These are phyloP conservation scores for Paecilomyces sp. DNA, from an alignment of 2,329 filamentous ascomycete species.

Conservation along the genomic window DNA sequence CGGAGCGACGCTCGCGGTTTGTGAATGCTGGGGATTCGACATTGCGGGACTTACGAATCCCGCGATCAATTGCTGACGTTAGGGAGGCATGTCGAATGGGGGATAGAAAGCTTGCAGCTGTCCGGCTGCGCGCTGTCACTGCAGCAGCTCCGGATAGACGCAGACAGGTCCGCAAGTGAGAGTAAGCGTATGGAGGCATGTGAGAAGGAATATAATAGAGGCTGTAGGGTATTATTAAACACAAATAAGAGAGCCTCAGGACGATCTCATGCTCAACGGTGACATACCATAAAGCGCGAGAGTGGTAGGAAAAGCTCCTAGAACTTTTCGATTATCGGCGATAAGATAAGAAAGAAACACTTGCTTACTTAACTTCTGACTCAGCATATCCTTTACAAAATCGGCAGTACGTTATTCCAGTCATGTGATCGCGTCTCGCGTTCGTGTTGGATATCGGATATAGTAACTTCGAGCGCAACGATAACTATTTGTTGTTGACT, in stretches of 20 bases:
- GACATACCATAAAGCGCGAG: too few species aligned
- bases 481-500: background rate
- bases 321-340: background rate
- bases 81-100: constrained; percentile 47
- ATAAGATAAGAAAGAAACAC: background rate
- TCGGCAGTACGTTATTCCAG: background rate
- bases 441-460: background rate
- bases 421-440: background rate
- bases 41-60: constrained; percentile 46
- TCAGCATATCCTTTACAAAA: background rate
- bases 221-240: background rate
- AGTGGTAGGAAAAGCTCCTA: background rate
- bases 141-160: constrained; percentile 6
- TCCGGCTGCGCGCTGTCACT: background rate
- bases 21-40: constrained; percentile 1
- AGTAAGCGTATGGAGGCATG: constrained; percentile 6
- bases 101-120: constrained; percentile 7
- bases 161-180: constrained; percentile 7
- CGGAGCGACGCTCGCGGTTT: background rate
- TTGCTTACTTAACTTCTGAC: background rate
- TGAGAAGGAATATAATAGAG: background rate
- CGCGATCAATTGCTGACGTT: constrained; percentile 61
- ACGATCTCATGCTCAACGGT: too few species aligned
- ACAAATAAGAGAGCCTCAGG: background rate
- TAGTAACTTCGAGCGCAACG: background rate